These are phyloP conservation scores for Xylaria digitata DNA, from an alignment of 2,329 filamentous ascomycete genomes.

Conservation along the genomic window DNA sequence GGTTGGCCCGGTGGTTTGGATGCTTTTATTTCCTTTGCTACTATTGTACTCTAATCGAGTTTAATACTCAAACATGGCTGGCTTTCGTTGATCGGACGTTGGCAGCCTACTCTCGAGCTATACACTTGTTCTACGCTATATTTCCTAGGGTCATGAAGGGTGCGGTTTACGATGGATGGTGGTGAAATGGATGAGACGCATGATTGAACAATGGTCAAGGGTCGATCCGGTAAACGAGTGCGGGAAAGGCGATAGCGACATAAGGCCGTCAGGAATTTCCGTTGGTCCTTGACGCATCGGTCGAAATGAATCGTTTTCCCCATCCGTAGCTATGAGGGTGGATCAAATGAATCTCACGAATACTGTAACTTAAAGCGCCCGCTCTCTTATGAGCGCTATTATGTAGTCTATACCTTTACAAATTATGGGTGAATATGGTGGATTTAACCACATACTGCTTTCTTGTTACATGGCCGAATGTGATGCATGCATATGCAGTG, in stretches of 20 bases:
- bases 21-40: constrained; percentile 38
- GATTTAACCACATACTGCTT: too few relatives aligned
- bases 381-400: not conserved
- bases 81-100: constrained; percentile 28
- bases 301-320: constrained; percentile 5
- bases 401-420: not conserved
- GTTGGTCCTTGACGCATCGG: not conserved
- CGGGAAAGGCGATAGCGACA: constrained; percentile 9
- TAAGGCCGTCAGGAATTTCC: not conserved
- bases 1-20: constrained; percentile 41
- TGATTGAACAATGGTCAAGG: constrained; percentile 6
- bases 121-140: constrained; percentile 31
- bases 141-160: constrained; percentile 22
- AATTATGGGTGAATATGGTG: not conserved
- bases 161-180: constrained; percentile 2
- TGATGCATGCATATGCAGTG: too few relatives aligned
- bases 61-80: constrained; percentile 24
- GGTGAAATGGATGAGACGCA: constrained; percentile 10
- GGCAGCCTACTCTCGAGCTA: constrained; percentile 26
- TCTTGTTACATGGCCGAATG: too few relatives aligned
- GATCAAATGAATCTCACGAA: constrained; percentile 10
- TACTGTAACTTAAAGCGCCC: not conserved
- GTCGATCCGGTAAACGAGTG: constrained; percentile 24
- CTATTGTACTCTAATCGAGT: constrained; percentile 38
- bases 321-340: constrained; percentile 1